Evolutionary conservation across 306 rosid genomes (phyloP).

Genomic region (Echinosophora koreensis): DNA sequence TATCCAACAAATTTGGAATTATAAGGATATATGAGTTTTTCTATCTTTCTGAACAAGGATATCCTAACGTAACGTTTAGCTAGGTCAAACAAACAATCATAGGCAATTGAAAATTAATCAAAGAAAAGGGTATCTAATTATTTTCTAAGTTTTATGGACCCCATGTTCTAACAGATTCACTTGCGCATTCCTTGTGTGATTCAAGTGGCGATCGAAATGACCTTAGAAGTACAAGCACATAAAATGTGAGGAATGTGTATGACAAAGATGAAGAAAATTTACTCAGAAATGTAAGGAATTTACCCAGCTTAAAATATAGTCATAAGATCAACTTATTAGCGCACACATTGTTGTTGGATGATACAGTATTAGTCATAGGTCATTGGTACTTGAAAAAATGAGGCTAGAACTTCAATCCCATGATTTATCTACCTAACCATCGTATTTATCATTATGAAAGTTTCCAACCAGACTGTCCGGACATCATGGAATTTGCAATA

Average conservation of each 20-base stretch:
- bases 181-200: neutral
- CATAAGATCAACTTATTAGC: slow-evolving; percentile 29
- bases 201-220: neutral
- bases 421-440: slow-evolving; percentile 21
- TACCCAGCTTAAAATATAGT: neutral
- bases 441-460: neutral
- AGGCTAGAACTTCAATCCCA: slow-evolving; percentile 16
- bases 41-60: neutral
- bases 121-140: neutral
- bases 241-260: neutral
- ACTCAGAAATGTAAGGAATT: neutral
- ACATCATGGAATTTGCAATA: slow-evolving; percentile 41
- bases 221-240: neutral
- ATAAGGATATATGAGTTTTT: slow-evolving; percentile 7
- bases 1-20: slow-evolving; percentile 51
- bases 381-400: neutral
- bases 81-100: slow-evolving; percentile 7
- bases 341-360: slow-evolving; percentile 20
- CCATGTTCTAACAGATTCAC: neutral
- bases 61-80: neutral
- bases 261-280: neutral
- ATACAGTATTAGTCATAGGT: neutral
- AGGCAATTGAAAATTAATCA: slow-evolving; percentile 12
- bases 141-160: neutral
- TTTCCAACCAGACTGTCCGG: neutral